A percentile compares a stretch with the other conserved stretches of the same genome.
These are phyloP conservation scores for Rubia occidens DNA, from an alignment of 305 asterid genomes.

Conservation along the genomic window DNA sequence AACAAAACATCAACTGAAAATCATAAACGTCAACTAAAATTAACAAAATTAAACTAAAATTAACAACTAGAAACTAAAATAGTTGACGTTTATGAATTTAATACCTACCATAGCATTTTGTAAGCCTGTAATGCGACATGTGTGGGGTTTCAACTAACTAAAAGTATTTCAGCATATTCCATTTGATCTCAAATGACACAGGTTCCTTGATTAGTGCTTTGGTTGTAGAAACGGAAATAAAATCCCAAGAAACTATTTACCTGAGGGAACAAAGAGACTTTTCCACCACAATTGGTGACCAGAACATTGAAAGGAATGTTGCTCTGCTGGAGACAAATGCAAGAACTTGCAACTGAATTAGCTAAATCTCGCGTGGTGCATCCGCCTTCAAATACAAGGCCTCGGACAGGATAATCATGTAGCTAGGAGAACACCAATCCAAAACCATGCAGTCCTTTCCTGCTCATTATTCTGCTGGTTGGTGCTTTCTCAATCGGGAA, in stretches of 20 bases:
- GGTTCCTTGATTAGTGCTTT: not conserved
- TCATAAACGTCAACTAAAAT: too few species aligned
- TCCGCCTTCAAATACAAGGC: conserved; percentile 58
- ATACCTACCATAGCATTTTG: too few species aligned
- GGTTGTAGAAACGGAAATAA: not conserved
- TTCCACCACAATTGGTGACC: conserved; percentile 49
- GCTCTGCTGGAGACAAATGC: conserved; percentile 45
- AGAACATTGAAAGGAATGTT: conserved; percentile 56
- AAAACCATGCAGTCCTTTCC: conserved; percentile 32
- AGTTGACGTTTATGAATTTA: too few species aligned
- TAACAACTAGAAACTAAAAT: too few species aligned
- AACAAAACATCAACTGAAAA: too few species aligned
- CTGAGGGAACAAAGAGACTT: conserved; percentile 56
- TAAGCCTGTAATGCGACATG: too few species aligned
- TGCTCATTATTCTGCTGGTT: conserved; percentile 30
- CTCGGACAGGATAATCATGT: conserved; percentile 46
- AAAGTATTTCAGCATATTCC: too few species aligned
- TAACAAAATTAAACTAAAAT: too few species aligned
- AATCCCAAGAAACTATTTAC: conserved; percentile 18
- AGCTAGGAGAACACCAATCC: conserved; percentile 43
- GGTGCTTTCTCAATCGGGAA: conserved; percentile 62
- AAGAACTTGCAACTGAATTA: conserved; percentile 43
- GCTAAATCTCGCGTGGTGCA: conserved; percentile 27
- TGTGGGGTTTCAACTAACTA: too few species aligned
- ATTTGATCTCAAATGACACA: too few species aligned